Conservation (phyloP, 164 flowering plant species). For the Protea cynaroides region DNA sequence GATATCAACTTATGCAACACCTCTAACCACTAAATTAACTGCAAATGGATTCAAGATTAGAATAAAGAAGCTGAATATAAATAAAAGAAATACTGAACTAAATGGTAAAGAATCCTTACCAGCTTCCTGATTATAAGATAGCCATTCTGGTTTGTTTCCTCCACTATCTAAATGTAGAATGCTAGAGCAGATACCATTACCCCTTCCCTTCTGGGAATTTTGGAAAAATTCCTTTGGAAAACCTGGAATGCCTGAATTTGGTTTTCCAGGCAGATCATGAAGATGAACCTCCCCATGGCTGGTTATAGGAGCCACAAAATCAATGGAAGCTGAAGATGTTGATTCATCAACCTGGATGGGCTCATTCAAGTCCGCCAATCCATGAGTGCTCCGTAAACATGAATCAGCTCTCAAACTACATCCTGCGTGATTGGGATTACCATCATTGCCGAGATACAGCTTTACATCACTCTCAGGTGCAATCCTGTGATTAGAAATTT, state of each 20-base stretch:
- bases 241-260: conserved; percentile 13
- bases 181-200: conserved; percentile 9
- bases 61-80: neutral
- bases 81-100: neutral
- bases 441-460: conserved; percentile 22
- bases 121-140: conserved; percentile 17
- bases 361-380: conserved; percentile 73
- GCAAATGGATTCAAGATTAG: neutral
- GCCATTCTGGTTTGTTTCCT: conserved; percentile 21
- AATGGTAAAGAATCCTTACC: conserved; percentile 24
- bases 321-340: conserved; percentile 28
- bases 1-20: too few relatives aligned
- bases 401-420: conserved; percentile 28
- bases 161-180: conserved; percentile 15
- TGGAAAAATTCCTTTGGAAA: conserved; percentile 21
- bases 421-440: conserved; percentile 17
- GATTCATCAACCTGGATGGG: conserved; percentile 57
- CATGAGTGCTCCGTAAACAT: conserved; percentile 16
- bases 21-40: neutral
- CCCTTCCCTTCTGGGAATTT: conserved; percentile 13
- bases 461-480: conserved; percentile 27
- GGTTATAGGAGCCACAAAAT: conserved; percentile 23
- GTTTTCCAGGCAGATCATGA: conserved; percentile 13
- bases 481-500: conserved; percentile 21
- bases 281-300: conserved; percentile 21